Conservation (phyloP, 768 basidiomycete species). For the Pluteus cervinus region DNA sequence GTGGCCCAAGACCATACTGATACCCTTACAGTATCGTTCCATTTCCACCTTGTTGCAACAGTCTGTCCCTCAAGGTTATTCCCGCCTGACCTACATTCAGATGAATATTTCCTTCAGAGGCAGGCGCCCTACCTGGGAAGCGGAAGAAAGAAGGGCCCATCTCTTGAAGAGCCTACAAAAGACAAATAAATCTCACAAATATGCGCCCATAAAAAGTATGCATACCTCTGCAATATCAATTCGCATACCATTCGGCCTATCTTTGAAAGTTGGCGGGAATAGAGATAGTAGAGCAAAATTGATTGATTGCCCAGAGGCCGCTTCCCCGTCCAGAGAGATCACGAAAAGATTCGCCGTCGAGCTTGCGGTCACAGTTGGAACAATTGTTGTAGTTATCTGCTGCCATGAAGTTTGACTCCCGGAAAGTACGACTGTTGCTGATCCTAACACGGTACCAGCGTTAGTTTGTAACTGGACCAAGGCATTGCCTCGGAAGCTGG, state of each 20-base stretch:
- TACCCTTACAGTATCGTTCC: conserved; percentile 58
- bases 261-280: conserved; percentile 67
- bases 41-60: conserved; percentile 50
- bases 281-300: conserved; percentile 57
- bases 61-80: conserved; percentile 64
- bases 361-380: conserved; percentile 31
- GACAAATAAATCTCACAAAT: no score
- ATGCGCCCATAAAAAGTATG: no score
- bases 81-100: conserved; percentile 50
- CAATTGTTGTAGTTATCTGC: conserved; percentile 36
- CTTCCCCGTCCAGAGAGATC: conserved; percentile 41
- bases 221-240: conserved; percentile 53
- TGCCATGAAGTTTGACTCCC: conserved; percentile 45
- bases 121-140: conserved; percentile 1
- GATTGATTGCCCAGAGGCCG: no score
- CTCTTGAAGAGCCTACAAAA: background rate
- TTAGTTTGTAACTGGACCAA: conserved; percentile 40
- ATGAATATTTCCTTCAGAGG: no score
- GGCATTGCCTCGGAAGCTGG: conserved; percentile 32
- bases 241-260: conserved; percentile 54
- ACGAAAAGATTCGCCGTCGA: conserved; percentile 46
- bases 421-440: conserved; percentile 27
- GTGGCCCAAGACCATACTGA: background rate
- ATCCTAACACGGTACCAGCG: conserved; percentile 38
- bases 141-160: background rate